Evolutionary conservation across 768 basidiomycete species (phyloP).

Genomic region (Infundibulicybe gibba): DNA sequence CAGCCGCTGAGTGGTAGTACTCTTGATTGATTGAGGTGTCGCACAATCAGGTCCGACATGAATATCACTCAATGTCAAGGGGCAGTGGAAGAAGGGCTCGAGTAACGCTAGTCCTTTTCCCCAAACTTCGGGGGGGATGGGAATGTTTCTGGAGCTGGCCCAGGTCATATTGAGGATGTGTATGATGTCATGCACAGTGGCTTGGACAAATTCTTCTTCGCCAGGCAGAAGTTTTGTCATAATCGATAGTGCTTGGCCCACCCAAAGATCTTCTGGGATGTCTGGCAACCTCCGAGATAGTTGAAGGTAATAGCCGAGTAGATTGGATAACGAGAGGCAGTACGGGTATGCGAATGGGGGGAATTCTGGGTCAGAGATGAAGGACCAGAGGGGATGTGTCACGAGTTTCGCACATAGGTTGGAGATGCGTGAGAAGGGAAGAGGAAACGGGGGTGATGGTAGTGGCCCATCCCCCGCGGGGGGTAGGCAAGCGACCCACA

Average conservation of each 20-base stretch:
- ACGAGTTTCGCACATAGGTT: constrained; percentile 46
- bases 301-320: constrained; percentile 52
- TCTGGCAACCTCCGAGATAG: constrained; percentile 58
- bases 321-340: constrained; percentile 49
- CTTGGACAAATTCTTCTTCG: constrained; percentile 60
- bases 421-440: constrained; percentile 58
- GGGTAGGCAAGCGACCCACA: constrained; percentile 65
- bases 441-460: constrained; percentile 50
- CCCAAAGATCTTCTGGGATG: constrained; percentile 57
- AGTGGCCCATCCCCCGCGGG: constrained; percentile 32
- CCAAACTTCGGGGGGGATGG: constrained; percentile 40
- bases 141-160: constrained; percentile 30
- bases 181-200: constrained; percentile 36
- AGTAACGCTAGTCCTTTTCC: constrained; percentile 46
- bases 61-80: constrained; percentile 36
- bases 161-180: constrained; percentile 36
- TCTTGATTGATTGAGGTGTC: constrained; percentile 53
- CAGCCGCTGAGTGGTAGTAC: constrained; percentile 51
- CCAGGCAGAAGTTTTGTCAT: constrained; percentile 60
- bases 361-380: constrained; percentile 14
- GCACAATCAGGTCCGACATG: constrained; percentile 48
- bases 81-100: constrained; percentile 57
- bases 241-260: constrained; percentile 61
- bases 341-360: constrained; percentile 24
- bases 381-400: constrained; percentile 49